Conservation (phyloP, 192 early-diverging fungal genomes). For the Podila verticillata region DNA sequence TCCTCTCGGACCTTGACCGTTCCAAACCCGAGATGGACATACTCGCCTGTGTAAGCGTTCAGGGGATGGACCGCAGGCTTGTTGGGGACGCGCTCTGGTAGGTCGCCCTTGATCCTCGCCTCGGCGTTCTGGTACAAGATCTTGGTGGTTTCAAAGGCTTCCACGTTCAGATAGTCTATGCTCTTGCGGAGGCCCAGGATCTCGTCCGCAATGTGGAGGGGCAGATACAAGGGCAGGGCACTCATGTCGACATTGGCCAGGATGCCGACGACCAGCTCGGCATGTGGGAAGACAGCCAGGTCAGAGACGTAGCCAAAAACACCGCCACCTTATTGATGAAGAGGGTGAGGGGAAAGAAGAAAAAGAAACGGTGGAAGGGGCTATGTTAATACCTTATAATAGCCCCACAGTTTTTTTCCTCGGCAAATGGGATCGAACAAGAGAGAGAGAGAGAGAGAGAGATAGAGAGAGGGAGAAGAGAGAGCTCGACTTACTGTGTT, state of each 20-base stretch:
- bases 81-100: too few species aligned
- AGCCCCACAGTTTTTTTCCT: not conserved
- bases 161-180: not conserved
- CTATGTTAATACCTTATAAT: too few species aligned
- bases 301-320: not conserved
- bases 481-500: slow-evolving; percentile 5
- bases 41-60: not conserved
- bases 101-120: too few species aligned
- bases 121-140: too few species aligned
- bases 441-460: too few species aligned
- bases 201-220: not conserved
- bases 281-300: not conserved
- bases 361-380: too few species aligned
- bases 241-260: not conserved
- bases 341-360: too few species aligned
- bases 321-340: not conserved
- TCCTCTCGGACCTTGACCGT: not conserved
- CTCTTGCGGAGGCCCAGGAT: not conserved
- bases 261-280: not conserved
- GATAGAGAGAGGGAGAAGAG: too few species aligned
- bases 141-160: not conserved
- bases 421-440: too few species aligned
- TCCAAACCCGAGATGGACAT: not conserved
- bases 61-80: too few species aligned
- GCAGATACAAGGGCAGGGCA: not conserved